Percentiles rank a stretch among this genome's conserved stretches.
Conservation (phyloP, 2,329 filamentous ascomycete species). For the Nemania sp. region DNA sequence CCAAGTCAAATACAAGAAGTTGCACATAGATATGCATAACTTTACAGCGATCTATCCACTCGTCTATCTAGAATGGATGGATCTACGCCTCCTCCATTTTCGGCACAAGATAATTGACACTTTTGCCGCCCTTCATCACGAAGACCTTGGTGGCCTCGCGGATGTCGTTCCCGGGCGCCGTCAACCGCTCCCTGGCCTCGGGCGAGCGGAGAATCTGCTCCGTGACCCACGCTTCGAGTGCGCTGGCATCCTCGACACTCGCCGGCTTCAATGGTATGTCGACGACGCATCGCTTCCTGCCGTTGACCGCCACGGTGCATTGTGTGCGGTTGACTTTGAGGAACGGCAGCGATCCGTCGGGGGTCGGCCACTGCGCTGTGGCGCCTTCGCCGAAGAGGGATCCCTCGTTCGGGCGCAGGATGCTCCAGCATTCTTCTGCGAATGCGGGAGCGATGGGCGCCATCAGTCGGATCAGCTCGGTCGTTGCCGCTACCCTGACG, state of each 20-base stretch:
- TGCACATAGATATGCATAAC: slow-evolving; percentile 1
- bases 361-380: slow-evolving; percentile 59
- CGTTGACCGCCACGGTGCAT: slow-evolving; percentile 78
- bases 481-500: slow-evolving; percentile 55
- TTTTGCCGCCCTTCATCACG: slow-evolving; percentile 59
- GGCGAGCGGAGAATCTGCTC: slow-evolving; percentile 63
- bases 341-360: slow-evolving; percentile 56
- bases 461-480: slow-evolving; percentile 69
- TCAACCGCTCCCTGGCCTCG: slow-evolving; percentile 62
- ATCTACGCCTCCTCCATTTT: background rate
- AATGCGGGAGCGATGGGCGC: slow-evolving; percentile 81
- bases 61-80: too few species aligned
- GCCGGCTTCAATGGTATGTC: slow-evolving; percentile 60
- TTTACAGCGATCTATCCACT: background rate
- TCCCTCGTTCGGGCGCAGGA: slow-evolving; percentile 49
- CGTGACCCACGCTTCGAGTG: slow-evolving; percentile 64
- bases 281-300: slow-evolving; percentile 73
- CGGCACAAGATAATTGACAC: slow-evolving; percentile 71
- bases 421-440: slow-evolving; percentile 78
- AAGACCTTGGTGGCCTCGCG: slow-evolving; percentile 41
- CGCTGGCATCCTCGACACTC: slow-evolving; percentile 41
- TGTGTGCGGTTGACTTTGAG: slow-evolving; percentile 55
- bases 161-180: slow-evolving; percentile 50
- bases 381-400: slow-evolving; percentile 51
- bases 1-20: background rate